Evolutionary conservation across 2,329 filamentous ascomycete species (phyloP).

Genomic region (Raffaelea deltoideospora): DNA sequence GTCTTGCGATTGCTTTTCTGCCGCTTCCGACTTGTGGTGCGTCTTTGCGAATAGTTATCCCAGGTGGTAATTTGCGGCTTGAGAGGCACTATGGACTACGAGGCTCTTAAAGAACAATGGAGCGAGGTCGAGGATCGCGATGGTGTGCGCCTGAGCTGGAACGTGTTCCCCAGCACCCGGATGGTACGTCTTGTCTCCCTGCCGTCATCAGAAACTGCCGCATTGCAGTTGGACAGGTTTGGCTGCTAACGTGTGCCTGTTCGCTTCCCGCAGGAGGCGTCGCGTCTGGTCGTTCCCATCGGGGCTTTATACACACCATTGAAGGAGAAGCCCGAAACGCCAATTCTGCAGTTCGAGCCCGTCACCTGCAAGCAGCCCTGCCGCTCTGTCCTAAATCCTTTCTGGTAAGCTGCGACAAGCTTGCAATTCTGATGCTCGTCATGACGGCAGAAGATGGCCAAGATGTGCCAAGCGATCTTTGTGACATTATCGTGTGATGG

Average conservation of each 20-base stretch:
- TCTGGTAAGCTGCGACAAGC: too few relatives aligned
- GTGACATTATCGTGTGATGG: too few relatives aligned
- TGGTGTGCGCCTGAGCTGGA: constrained; percentile 94
- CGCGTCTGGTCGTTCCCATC: constrained; percentile 86
- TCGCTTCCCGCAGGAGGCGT: constrained; percentile 55
- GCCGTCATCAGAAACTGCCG: too few relatives aligned
- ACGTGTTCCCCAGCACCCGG: constrained; percentile 93
- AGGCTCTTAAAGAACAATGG: constrained; percentile 89
- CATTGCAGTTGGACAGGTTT: background rate
- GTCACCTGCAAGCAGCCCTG: constrained; percentile 95
- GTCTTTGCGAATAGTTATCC: background rate
- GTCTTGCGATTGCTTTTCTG: background rate
- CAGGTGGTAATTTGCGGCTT: background rate
- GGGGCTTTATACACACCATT: constrained; percentile 89
- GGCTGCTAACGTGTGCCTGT: background rate
- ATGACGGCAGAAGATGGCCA: background rate
- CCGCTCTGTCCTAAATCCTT: constrained; percentile 89
- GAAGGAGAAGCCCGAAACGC: constrained; percentile 85
- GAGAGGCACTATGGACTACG: constrained; percentile 54
- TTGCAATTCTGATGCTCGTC: constrained; percentile 3
- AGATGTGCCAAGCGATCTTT: too few relatives aligned
- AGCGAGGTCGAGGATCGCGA: constrained; percentile 92
- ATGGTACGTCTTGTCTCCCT: constrained; percentile 50
- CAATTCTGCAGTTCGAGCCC: constrained; percentile 86
- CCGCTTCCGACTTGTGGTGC: background rate